These are phyloP conservation scores for Brassica napus DNA, from an alignment of 345 rosid genomes.

Conservation along the genomic window DNA sequence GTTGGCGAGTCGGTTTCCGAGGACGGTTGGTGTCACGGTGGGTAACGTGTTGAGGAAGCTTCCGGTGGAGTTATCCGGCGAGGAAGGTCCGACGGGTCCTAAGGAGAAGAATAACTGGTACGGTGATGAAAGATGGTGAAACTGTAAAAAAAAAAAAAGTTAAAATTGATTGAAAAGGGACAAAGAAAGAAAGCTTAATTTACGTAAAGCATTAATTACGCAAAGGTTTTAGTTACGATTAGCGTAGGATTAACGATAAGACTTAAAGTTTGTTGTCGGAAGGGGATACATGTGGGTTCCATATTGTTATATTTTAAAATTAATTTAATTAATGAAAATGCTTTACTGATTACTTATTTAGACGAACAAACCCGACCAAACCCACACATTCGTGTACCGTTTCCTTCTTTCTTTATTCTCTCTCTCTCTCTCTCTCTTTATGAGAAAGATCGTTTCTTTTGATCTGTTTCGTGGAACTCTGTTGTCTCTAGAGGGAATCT, in stretches of 20 bases:
- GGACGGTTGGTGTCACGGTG: slow-evolving; percentile 41
- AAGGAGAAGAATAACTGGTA: slow-evolving; percentile 91
- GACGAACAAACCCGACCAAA: slow-evolving; percentile 36
- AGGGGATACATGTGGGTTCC: slow-evolving; percentile 33
- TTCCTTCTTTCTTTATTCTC: slow-evolving; percentile 18
- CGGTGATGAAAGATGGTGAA: slow-evolving; percentile 81
- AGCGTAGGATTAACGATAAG: slow-evolving; percentile 33
- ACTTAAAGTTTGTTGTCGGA: slow-evolving; percentile 25
- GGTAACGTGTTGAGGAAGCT: slow-evolving; percentile 49
- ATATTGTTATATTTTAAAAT: neutral
- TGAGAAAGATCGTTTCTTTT: neutral
- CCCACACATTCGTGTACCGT: slow-evolving; percentile 30
- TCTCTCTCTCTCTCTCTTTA: neutral
- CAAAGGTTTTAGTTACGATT: slow-evolving; percentile 15
- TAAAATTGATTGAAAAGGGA: neutral
- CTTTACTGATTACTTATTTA: slow-evolving; percentile 6
- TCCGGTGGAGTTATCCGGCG: slow-evolving; percentile 68
- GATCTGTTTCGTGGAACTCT: slow-evolving; percentile 7
- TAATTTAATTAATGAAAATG: neutral
- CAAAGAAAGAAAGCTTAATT: neutral
- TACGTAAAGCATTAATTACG: slow-evolving; percentile 5
- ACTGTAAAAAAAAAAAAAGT: neutral
- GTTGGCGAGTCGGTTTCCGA: slow-evolving; percentile 51
- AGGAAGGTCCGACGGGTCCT: slow-evolving; percentile 92
- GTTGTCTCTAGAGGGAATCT: neutral